Conservation (phyloP, 805 yeast species). For the Metschnikowia gelsemii region DNA sequence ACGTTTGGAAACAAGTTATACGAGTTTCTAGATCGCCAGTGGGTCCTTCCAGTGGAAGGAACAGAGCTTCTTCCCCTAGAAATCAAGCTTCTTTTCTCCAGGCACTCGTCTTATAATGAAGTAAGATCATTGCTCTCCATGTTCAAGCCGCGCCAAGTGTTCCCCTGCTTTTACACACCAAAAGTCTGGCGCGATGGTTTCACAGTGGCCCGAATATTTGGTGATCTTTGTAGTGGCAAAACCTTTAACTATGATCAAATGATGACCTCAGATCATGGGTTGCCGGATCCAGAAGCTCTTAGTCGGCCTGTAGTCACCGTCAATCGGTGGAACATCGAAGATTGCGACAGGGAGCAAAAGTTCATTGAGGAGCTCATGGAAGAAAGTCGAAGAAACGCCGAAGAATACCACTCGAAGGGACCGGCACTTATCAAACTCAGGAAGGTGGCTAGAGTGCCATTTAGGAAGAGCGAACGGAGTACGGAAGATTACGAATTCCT, state of each 20-base stretch:
- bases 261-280: slow-evolving; percentile 10
- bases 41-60: slow-evolving; percentile 31
- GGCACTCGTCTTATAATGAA: slow-evolving; percentile 50
- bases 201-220: slow-evolving; percentile 41
- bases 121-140: slow-evolving; percentile 31
- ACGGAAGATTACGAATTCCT: slow-evolving; percentile 14
- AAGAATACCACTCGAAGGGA: not conserved
- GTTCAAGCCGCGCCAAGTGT: slow-evolving; percentile 42
- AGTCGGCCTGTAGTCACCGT: slow-evolving; percentile 26
- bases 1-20: slow-evolving; percentile 24
- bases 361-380: slow-evolving; percentile 19
- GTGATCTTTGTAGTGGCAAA: slow-evolving; percentile 19
- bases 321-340: slow-evolving; percentile 35
- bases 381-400: not conserved
- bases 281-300: slow-evolving; percentile 1
- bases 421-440: slow-evolving; percentile 16
- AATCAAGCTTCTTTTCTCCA: slow-evolving; percentile 40
- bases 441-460: slow-evolving; percentile 16
- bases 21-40: slow-evolving; percentile 24
- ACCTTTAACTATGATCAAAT: slow-evolving; percentile 13
- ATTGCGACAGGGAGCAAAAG: slow-evolving; percentile 30
- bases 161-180: slow-evolving; percentile 40
- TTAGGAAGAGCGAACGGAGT: slow-evolving; percentile 14
- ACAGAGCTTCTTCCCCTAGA: slow-evolving; percentile 34
- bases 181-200: slow-evolving; percentile 40